These are phyloP conservation scores for Phytopythium mirpurense DNA, from an alignment of 352 stramenopile genomes.

Conservation along the genomic window DNA sequence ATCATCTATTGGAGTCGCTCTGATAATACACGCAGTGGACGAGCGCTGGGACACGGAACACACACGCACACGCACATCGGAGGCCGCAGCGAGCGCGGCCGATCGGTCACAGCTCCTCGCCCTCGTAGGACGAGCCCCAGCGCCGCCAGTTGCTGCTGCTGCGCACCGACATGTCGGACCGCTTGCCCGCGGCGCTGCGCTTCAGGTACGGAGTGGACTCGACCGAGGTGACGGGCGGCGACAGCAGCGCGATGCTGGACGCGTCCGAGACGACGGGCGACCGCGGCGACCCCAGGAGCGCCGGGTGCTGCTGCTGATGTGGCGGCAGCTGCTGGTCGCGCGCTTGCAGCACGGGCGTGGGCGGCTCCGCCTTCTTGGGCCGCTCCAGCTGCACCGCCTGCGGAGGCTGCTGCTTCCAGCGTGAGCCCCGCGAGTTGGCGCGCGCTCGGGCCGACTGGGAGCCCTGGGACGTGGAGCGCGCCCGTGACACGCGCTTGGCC, in stretches of 20 bases:
- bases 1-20: too few relatives aligned
- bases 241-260: constrained; percentile 64
- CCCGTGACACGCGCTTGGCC: constrained; percentile 4
- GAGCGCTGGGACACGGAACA: background rate
- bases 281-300: constrained; percentile 52
- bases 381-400: constrained; percentile 6
- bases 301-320: constrained; percentile 17
- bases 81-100: too few relatives aligned
- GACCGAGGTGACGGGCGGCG: constrained; percentile 25
- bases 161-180: constrained; percentile 8
- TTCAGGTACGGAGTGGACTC: constrained; percentile 24
- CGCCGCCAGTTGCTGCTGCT: constrained; percentile 15
- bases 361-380: constrained; percentile 18
- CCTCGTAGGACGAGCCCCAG: constrained; percentile 30
- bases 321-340: constrained; percentile 17
- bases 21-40: background rate
- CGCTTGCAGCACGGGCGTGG: constrained; percentile 19
- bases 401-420: background rate
- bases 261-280: constrained; percentile 40
- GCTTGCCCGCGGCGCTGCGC: constrained; percentile 15
- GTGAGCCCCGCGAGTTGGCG: constrained; percentile 3
- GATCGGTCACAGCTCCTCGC: constrained; percentile 20
- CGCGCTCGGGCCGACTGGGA: background rate
- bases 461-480: constrained; percentile 3
- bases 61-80: background rate